Evolutionary conservation across 371 early-diverging fungal species (phyloP), one percentile per base, ranked within the genome.

Genomic region (Apophysomyces sp.): DNA sequence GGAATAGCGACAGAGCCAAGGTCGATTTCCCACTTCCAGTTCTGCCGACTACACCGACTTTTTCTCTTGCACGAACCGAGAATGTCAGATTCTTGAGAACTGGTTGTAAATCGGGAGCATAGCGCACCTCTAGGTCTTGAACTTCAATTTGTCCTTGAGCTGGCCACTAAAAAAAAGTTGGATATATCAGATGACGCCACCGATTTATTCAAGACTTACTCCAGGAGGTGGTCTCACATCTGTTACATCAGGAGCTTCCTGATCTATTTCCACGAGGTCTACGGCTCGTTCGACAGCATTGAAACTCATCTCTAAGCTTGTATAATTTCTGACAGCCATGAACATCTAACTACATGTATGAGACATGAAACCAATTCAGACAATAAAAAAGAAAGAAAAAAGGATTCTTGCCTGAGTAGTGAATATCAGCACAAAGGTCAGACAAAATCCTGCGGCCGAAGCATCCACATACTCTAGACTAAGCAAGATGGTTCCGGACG

Each of bases 211-310:
- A 6, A 4, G n/a, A 9, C 49, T 0, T 44, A 44, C 49, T 18
- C 8, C 21, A 4, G 11, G 11, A 12, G 87, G 87, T 13, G 86
- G 88, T 61, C 81, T 62, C 1, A 71, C 44, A 4, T 78, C 71
- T 18, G 83, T 74, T 15, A 83, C 66, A 2, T 84, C 80, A 12
- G 86, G 73, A 8, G 93, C 86, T 69, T 94, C 95, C 72, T 91
- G 88, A 44, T 89, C 87, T 69, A 93, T 86, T 24, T 71, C 71
- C 63, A 85, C 77, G 63, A 94, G 96, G 65, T 95, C 91, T 8
- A 85, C 83, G 0, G 93, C 81, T 36, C 97, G 87, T 69, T 97
- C 96, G 3, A 97, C 91, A 9, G 88, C 82, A 76, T 90, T 93
- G 69, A 94, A 85, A 52, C 84, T 81, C 89, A 92, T 89, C 73